These are phyloP conservation scores for Luffa acutangula DNA, from an alignment of 306 rosid genomes.

Conservation along the genomic window DNA sequence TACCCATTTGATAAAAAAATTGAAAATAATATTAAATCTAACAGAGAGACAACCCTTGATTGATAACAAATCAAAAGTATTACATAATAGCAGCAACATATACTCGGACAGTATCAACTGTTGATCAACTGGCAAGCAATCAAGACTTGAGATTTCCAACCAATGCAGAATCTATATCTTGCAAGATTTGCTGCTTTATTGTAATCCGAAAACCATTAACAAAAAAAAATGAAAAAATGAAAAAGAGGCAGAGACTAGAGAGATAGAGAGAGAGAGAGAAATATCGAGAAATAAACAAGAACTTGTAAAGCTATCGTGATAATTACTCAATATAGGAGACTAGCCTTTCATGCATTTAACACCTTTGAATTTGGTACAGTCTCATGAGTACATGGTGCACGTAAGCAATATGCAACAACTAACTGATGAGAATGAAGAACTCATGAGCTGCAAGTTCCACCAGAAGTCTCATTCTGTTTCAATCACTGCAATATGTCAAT, in stretches of 20 bases:
- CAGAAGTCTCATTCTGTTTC: constrained; percentile 38
- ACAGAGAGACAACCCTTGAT: too few relatives aligned
- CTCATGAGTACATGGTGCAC: constrained; percentile 70
- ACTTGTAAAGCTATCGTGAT: constrained; percentile 3
- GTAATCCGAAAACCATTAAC: constrained; percentile 17
- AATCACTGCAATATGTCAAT: constrained; percentile 20
- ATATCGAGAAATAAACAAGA: neutral
- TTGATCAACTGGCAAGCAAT: too few relatives aligned
- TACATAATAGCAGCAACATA: too few relatives aligned
- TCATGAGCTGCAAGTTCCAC: constrained; percentile 22
- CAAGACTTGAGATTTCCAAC: too few relatives aligned
- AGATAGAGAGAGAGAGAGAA: neutral
- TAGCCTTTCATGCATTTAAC: constrained; percentile 18
- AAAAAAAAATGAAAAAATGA: constrained; percentile 1
- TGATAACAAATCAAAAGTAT: too few relatives aligned
- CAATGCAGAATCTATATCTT: constrained; percentile 58
- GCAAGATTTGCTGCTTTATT: constrained; percentile 45
- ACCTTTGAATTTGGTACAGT: constrained; percentile 67
- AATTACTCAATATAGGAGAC: constrained; percentile 15
- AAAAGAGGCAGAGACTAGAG: neutral
- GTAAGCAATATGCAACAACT: constrained; percentile 56
- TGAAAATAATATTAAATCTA: too few relatives aligned
- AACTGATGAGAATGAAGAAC: constrained; percentile 17
- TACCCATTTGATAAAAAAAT: too few relatives aligned
- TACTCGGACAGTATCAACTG: too few relatives aligned